Conservation (phyloP, 2,329 filamentous ascomycete genomes). For the Hymenoscyphus albidus region DNA sequence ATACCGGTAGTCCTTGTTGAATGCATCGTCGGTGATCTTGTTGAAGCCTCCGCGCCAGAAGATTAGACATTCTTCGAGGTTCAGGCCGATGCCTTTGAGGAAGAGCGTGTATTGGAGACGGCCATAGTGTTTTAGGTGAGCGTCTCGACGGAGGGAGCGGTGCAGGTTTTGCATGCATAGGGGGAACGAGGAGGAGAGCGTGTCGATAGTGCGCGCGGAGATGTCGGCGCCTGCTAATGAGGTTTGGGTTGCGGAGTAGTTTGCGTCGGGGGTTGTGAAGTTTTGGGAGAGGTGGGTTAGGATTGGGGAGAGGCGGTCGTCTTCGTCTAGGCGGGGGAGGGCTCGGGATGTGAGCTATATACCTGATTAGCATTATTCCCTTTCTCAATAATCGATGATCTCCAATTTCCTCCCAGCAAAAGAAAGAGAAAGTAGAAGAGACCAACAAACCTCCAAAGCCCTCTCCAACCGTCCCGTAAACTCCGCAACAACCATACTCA, state of each 20-base stretch:
- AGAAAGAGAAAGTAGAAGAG: too few relatives aligned
- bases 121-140: slow-evolving; percentile 88
- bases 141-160: slow-evolving; percentile 76
- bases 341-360: slow-evolving; percentile 78
- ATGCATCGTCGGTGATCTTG: slow-evolving; percentile 85
- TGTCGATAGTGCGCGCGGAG: slow-evolving; percentile 74
- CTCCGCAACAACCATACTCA: slow-evolving; percentile 84
- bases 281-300: slow-evolving; percentile 86
- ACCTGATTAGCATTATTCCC: slow-evolving; percentile 2
- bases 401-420: neutral
- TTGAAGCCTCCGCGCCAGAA: slow-evolving; percentile 91
- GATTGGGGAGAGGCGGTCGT: slow-evolving; percentile 79
- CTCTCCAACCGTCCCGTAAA: slow-evolving; percentile 77
- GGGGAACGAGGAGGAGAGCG: slow-evolving; percentile 76
- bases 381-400: neutral
- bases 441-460: slow-evolving; percentile 65
- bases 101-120: slow-evolving; percentile 94
- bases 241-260: slow-evolving; percentile 60
- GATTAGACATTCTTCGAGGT: slow-evolving; percentile 81
- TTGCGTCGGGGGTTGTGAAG: slow-evolving; percentile 86
- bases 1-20: slow-evolving; percentile 97
- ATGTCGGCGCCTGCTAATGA: slow-evolving; percentile 69
- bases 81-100: slow-evolving; percentile 90
- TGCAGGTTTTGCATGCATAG: slow-evolving; percentile 95
- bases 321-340: slow-evolving; percentile 88